phyloP scores from a whole-genome alignment of 805 yeast genomes.

The Kodamaea fukazawae region DNA sequence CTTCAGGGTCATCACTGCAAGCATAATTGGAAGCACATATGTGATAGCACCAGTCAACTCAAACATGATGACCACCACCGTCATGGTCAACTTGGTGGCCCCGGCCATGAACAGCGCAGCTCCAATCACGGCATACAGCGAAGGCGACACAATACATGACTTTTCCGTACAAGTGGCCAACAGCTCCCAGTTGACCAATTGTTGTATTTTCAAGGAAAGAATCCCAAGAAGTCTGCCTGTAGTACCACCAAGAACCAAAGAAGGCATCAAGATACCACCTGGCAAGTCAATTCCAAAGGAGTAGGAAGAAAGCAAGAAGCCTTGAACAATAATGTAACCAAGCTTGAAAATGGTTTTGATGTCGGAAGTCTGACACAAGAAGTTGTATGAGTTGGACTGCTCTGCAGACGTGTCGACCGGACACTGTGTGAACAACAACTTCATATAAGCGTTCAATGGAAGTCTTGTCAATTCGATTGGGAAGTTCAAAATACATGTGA shows the following conservation, averaged over 20 bases:
- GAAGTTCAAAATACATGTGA: constrained; percentile 55
- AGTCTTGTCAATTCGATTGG: constrained; percentile 53
- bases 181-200: constrained; percentile 27
- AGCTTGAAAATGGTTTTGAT: constrained; percentile 25
- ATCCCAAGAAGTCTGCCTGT: constrained; percentile 57
- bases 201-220: constrained; percentile 48
- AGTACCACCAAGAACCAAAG: constrained; percentile 59
- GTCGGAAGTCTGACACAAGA: constrained; percentile 36
- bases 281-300: constrained; percentile 69
- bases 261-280: constrained; percentile 66
- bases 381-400: constrained; percentile 24
- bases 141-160: constrained; percentile 69
- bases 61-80: constrained; percentile 88
- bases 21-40: constrained; percentile 82
- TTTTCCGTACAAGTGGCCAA: constrained; percentile 42
- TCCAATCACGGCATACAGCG: constrained; percentile 86
- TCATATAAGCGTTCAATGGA: constrained; percentile 55
- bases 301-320: constrained; percentile 60
- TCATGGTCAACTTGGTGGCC: constrained; percentile 73
- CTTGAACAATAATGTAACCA: constrained; percentile 44
- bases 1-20: constrained; percentile 72
- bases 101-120: constrained; percentile 83
- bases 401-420: constrained; percentile 15
- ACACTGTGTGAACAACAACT: constrained; percentile 72
- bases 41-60: constrained; percentile 88